phyloP scores from a whole-genome alignment of 139 green algal species.

The Coccomyxa sp. region DNA sequence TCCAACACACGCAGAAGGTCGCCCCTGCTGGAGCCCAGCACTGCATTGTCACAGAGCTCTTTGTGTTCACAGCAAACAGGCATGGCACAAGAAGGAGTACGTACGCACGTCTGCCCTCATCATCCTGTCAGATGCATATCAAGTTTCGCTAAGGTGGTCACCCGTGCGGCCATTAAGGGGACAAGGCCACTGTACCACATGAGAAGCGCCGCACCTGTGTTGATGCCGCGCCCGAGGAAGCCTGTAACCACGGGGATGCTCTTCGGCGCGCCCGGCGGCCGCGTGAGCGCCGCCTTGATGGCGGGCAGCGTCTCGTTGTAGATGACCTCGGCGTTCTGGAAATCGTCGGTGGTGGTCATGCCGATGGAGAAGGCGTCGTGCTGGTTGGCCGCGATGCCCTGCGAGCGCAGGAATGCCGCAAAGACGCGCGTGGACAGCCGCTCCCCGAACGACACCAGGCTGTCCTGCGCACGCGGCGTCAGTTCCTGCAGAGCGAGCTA shows the following conservation, averaged over 20 bases:
- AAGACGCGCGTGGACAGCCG: slow-evolving; percentile 95
- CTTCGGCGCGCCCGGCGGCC: not conserved
- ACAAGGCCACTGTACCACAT: no score
- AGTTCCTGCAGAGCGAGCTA: slow-evolving; percentile 65
- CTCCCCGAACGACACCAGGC: slow-evolving; percentile 96
- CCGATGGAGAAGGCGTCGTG: slow-evolving; percentile 86
- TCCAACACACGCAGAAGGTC: no score
- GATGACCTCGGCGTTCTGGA: slow-evolving; percentile 76
- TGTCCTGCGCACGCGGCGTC: slow-evolving; percentile 83
- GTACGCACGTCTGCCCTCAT: no score
- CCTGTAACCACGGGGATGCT: slow-evolving; percentile 87
- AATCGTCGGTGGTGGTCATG: slow-evolving; percentile 90
- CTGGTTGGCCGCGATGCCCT: slow-evolving; percentile 69
- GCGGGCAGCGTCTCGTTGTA: slow-evolving; percentile 49
- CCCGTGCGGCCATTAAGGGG: no score
- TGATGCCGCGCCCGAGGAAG: slow-evolving; percentile 80
- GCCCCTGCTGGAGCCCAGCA: no score
- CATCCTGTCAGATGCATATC: no score
- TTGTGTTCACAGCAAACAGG: no score
- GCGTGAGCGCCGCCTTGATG: slow-evolving; percentile 32
- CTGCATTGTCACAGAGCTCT: no score
- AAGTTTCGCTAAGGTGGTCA: no score
- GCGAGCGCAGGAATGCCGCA: slow-evolving; percentile 60
- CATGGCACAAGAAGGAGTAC: no score
- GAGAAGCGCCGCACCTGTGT: slow-evolving; percentile 8